Base-by-base conservation (phyloP, 805 yeast genomes). In the Candida silvicultrix region DNA sequence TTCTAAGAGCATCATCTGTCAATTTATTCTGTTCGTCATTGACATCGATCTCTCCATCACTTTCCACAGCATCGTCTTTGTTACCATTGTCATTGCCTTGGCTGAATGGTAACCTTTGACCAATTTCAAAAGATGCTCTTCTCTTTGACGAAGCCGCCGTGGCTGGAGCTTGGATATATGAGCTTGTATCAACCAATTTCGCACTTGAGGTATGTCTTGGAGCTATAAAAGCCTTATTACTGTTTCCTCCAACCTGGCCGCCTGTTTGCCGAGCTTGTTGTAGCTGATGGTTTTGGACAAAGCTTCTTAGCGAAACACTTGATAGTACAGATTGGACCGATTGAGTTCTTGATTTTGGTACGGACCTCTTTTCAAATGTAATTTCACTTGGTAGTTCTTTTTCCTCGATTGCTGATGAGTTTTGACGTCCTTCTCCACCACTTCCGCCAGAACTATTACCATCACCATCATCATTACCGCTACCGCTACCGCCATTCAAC, bases 351-450 rank as follows among this genome's bases (percentile, higher is more conserved):
- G 62, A 59, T 45, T 68, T 60, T 4, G 72, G 68, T 4, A 86
- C 73, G 74, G 95, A 92, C 63, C 80, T 54, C 77, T 82, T 71
- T 72, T 79, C 63, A 63, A 80, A 59, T 66, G 76, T 64, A 80
- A 85, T 65, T 75, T 88, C 46, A 71, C 77, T 61, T 72, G 90
- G 54, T 88, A 86, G 66, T 78, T 77, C 64, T 64, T 83, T 62
- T 76, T 83, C 66, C 81, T 84, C 65, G 88, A 85, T 43, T 16
- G 45, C 46, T 15, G 45, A 45, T 11, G 40, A 48, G 29, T 29
- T 18, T 10, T 34, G 37, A 34, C 7, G n/a, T n/a, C n/a, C n/a
- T n/a, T n/a, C n/a, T n/a, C n/a, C n/a, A n/a, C n/a, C n/a, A n/a
- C n/a, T n/a, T n/a, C n/a, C n/a, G n/a, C n/a, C n/a, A n/a, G n/a